phyloP scores from a whole-genome alignment of 2,329 filamentous ascomycete genomes.

The Xylaria sp. region DNA sequence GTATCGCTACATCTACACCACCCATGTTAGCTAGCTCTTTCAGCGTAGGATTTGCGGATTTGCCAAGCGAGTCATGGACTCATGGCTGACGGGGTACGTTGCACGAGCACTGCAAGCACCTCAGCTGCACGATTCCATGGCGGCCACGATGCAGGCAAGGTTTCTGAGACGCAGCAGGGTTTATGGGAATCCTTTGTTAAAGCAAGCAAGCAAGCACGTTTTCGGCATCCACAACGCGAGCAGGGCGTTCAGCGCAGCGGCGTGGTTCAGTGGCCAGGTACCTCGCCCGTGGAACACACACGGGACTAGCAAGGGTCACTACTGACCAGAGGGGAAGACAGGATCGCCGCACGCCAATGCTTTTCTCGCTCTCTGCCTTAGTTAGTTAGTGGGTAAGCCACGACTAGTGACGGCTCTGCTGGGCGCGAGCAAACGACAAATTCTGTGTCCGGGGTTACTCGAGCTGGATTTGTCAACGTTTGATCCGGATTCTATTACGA shows the following conservation, averaged over 20 bases:
- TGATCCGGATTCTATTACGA: conserved; percentile 21
- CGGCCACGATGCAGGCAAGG: conserved; percentile 33
- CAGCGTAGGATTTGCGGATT: conserved; percentile 38
- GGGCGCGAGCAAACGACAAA: conserved; percentile 26
- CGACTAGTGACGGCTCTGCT: conserved; percentile 25
- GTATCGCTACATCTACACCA: conserved; percentile 21
- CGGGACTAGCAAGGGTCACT: conserved; percentile 25
- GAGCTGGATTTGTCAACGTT: conserved; percentile 35
- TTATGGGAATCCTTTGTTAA: conserved; percentile 30
- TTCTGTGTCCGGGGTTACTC: conserved; percentile 17
- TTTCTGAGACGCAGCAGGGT: conserved; percentile 32
- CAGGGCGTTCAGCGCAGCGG: conserved; percentile 11
- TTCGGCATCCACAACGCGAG: conserved; percentile 26
- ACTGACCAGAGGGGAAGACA: conserved; percentile 18
- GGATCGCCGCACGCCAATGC: conserved; percentile 28
- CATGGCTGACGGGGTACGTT: conserved; percentile 24
- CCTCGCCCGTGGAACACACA: not conserved
- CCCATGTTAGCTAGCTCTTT: conserved; percentile 1
- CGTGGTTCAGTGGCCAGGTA: conserved; percentile 5
- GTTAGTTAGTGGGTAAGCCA: conserved; percentile 30
- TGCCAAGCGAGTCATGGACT: conserved; percentile 28
- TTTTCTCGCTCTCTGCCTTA: conserved; percentile 9
- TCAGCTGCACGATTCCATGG: conserved; percentile 37
- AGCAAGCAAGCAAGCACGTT: conserved; percentile 36
- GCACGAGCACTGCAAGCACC: conserved; percentile 22